A percentile compares a stretch with the other conserved stretches of the same genome.
phyloP scores from a whole-genome alignment of 768 basidiomycete species.

The Suillus hirtellus region DNA sequence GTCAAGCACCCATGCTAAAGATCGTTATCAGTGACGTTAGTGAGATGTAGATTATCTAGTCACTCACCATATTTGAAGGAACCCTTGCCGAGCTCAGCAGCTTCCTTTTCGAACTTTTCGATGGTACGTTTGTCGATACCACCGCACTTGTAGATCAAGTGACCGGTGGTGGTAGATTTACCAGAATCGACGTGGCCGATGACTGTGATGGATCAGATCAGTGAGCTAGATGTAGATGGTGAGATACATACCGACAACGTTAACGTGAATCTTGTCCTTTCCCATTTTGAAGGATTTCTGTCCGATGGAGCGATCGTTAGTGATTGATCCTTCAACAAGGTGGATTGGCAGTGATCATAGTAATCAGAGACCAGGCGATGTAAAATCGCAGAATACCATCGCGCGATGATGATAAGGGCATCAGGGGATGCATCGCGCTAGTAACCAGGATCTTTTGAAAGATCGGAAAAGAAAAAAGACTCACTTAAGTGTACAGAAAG shows the following conservation, averaged over 20 bases:
- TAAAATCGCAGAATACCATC: constrained; percentile 6
- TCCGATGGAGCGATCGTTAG: constrained; percentile 16
- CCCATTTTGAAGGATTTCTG: constrained; percentile 79
- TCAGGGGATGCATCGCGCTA: constrained; percentile 22
- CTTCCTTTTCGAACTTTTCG: constrained; percentile 99
- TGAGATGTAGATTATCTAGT: constrained; percentile 12
- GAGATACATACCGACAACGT: constrained; percentile 83
- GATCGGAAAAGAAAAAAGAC: constrained; percentile 26
- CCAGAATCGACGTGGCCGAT: constrained; percentile 99
- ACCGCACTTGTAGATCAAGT: constrained; percentile 99
- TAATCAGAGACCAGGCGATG: constrained; percentile 14
- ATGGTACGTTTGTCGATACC: constrained; percentile 99
- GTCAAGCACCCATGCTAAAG: constrained; percentile 97
- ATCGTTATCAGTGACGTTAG: constrained; percentile 29
- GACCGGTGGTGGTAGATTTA: constrained; percentile 99
- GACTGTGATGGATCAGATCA: constrained; percentile 53
- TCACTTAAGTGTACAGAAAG: constrained; percentile 46
- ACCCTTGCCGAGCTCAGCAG: constrained; percentile 99
- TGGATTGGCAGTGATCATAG: constrained; percentile 27
- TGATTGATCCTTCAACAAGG: constrained; percentile 7
- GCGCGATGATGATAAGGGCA: constrained; percentile 26
- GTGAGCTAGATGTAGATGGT: constrained; percentile 29
- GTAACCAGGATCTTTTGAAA: constrained; percentile 5
- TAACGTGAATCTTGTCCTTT: constrained; percentile 96
- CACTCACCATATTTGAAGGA: constrained; percentile 93